A percentile compares a stretch with the other conserved stretches of the same genome.
Evolutionary conservation across 768 basidiomycete species (phyloP).

Genomic region (Tephrocybe sp.): DNA sequence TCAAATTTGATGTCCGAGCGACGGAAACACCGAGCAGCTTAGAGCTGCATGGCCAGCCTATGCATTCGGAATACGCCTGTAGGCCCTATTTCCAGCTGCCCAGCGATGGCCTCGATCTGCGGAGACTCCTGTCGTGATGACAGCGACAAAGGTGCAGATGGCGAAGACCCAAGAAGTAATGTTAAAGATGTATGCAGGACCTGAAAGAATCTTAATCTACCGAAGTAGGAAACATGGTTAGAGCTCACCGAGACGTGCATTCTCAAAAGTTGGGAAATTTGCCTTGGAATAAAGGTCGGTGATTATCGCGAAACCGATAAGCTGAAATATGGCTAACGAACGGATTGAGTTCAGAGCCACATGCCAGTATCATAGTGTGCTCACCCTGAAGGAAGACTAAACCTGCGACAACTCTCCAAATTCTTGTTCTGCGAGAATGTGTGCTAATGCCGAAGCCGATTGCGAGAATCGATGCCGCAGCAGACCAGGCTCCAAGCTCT

Average conservation of each 20-base stretch:
- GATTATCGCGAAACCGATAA: constrained; percentile 62
- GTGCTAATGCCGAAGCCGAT: constrained; percentile 72
- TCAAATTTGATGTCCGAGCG: no score
- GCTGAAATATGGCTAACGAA: constrained; percentile 52
- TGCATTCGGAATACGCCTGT: constrained; percentile 37
- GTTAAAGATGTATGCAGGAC: constrained; percentile 59
- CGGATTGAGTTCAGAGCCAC: neutral
- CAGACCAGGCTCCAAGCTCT: constrained; percentile 68
- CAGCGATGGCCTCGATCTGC: constrained; percentile 64
- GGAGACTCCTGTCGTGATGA: constrained; percentile 62
- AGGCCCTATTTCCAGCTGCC: constrained; percentile 78
- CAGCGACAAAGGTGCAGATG: constrained; percentile 48
- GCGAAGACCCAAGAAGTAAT: constrained; percentile 61
- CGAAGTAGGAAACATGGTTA: neutral
- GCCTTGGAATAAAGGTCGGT: constrained; percentile 56
- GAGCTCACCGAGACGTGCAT: constrained; percentile 58
- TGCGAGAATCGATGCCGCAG: constrained; percentile 52
- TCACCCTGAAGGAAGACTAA: constrained; percentile 63
- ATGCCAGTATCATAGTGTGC: constrained; percentile 10
- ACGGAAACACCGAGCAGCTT: no score
- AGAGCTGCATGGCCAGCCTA: no score
- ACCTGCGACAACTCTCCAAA: constrained; percentile 74
- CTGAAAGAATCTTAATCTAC: constrained; percentile 30
- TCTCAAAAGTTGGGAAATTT: constrained; percentile 49
- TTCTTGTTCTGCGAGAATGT: constrained; percentile 68